A percentile compares a stretch with the other conserved stretches of the same genome.
These are phyloP conservation scores for Closterium sp. DNA, from an alignment of 139 green algal genomes.

Conservation along the genomic window DNA sequence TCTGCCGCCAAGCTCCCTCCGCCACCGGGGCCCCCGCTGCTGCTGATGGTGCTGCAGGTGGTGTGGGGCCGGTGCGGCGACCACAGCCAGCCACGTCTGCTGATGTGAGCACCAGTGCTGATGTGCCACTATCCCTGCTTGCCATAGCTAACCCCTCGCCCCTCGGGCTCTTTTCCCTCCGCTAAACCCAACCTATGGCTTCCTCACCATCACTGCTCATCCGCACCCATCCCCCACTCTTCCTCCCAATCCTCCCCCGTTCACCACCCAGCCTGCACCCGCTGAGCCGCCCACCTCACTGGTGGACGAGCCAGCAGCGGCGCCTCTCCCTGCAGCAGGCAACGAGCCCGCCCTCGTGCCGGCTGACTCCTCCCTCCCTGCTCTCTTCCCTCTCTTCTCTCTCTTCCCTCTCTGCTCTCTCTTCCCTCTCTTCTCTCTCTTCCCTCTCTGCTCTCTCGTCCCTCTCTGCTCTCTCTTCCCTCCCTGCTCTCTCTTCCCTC, in stretches of 20 bases:
- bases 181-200: not conserved
- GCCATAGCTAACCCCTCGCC: no score
- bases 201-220: not conserved
- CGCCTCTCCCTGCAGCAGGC: slow-evolving; percentile 1
- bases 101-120: not conserved
- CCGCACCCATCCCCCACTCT: no score
- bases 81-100: not conserved
- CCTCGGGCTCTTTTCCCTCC: no score
- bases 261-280: not conserved
- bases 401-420: no score
- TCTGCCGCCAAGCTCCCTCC: not conserved
- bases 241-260: not conserved
- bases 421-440: no score
- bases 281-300: not conserved
- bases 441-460: no score
- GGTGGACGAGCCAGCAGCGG: not conserved
- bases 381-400: no score
- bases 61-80: not conserved
- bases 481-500: no score
- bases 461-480: no score
- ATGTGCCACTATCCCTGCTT: not conserved
- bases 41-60: not conserved
- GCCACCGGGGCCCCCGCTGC: not conserved
- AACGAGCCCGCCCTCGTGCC: not conserved
- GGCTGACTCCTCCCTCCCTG: no score